Percentiles rank a stretch among this genome's conserved stretches.
phyloP scores from a whole-genome alignment of 129 eudicot species.

The Cynara cardunculus region DNA sequence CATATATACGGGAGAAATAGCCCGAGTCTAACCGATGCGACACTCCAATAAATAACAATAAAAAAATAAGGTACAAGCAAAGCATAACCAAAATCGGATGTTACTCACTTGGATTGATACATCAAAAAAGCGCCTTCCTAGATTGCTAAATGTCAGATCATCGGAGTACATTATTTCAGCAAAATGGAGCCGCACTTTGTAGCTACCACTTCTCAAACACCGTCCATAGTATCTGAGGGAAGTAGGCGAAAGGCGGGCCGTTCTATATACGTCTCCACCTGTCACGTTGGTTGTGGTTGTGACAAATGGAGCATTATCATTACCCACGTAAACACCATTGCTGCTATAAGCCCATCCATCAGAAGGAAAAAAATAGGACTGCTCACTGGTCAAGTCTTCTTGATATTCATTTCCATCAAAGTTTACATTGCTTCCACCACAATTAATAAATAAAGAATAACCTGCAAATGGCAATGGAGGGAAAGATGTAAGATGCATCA shows the following conservation, averaged over 20 bases:
- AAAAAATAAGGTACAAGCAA: background rate
- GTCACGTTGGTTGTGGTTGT: conserved; percentile 16
- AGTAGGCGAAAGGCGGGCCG: conserved; percentile 69
- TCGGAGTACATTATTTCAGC: conserved; percentile 67
- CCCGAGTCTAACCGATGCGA: too few species aligned
- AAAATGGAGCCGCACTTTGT: conserved; percentile 79
- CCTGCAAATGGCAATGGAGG: conserved; percentile 33
- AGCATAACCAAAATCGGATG: background rate
- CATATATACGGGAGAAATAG: too few species aligned
- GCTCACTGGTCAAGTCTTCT: conserved; percentile 35
- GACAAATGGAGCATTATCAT: conserved; percentile 27
- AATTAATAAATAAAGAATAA: conserved; percentile 53
- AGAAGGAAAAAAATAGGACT: conserved; percentile 47
- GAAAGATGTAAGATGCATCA: background rate
- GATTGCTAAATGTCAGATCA: conserved; percentile 48
- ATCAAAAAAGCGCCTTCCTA: conserved; percentile 74
- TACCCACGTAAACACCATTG: conserved; percentile 50
- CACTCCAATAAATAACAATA: background rate
- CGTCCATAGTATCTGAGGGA: conserved; percentile 70
- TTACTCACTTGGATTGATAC: conserved; percentile 75
- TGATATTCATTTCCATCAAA: conserved; percentile 59
- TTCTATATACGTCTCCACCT: conserved; percentile 38
- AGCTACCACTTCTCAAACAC: conserved; percentile 69
- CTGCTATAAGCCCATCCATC: conserved; percentile 81
- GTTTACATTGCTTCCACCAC: conserved; percentile 51